phyloP scores from a whole-genome alignment of 1,139 yeast species.

The Suhomyces guaymorum region DNA sequence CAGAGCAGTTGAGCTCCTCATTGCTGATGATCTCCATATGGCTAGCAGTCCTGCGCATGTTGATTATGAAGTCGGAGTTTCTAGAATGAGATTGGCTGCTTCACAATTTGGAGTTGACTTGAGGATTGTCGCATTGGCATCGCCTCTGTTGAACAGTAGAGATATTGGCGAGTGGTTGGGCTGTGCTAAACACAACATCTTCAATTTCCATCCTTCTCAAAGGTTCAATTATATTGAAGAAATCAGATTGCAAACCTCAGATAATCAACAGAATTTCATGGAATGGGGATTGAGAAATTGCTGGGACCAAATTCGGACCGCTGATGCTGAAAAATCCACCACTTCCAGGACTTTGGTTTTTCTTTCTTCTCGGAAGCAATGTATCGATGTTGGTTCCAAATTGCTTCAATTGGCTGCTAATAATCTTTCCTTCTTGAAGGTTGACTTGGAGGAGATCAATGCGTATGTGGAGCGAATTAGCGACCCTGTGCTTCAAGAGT shows the following conservation, averaged over 20 bases:
- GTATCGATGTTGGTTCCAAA: conserved; percentile 53
- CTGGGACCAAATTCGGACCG: conserved; percentile 1
- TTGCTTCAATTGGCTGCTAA: conserved; percentile 41
- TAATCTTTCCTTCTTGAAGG: conserved; percentile 23
- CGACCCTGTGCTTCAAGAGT: conserved; percentile 48
- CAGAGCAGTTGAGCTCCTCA: conserved; percentile 64
- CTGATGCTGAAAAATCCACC: not conserved
- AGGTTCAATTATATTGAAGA: conserved; percentile 56
- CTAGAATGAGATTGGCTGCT: conserved; percentile 71
- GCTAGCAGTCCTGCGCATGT: conserved; percentile 41
- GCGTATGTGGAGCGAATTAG: conserved; percentile 44
- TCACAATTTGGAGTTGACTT: conserved; percentile 56
- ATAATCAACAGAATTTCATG: conserved; percentile 32
- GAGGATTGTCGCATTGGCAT: conserved; percentile 67
- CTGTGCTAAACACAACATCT: conserved; percentile 55
- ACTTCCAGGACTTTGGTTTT: conserved; percentile 48
- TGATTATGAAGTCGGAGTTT: conserved; percentile 65
- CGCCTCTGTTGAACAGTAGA: conserved; percentile 70
- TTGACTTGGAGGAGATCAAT: conserved; percentile 39
- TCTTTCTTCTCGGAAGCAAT: conserved; percentile 55
- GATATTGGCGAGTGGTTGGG: conserved; percentile 91
- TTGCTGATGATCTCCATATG: conserved; percentile 76
- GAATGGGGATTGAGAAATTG: conserved; percentile 47
- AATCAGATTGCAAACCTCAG: conserved; percentile 51
- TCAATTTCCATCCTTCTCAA: conserved; percentile 68